phyloP scores from a whole-genome alignment of 208 protist species.

The Cochliopodium minus region DNA sequence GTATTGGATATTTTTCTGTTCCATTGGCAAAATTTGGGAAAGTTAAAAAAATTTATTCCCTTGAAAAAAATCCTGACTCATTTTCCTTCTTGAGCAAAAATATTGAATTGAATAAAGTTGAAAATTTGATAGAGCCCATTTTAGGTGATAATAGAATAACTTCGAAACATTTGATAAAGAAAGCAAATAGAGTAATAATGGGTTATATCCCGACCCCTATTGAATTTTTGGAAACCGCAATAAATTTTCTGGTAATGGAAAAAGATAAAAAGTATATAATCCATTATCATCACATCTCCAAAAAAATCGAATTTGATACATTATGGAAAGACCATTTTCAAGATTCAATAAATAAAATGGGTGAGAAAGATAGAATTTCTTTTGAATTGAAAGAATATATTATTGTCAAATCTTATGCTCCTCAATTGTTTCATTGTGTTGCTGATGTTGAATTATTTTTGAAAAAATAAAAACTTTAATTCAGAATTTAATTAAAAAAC shows the following conservation, averaged over 20 bases:
- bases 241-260: conserved; percentile 18
- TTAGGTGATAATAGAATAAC: conserved; percentile 59
- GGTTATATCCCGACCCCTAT: conserved; percentile 60
- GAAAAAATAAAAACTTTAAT: too few species aligned
- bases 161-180: conserved; percentile 40
- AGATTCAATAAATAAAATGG: too few species aligned
- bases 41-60: conserved; percentile 39
- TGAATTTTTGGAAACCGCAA: too few species aligned
- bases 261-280: conserved; percentile 28
- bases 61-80: conserved; percentile 65
- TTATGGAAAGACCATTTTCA: conserved; percentile 4
- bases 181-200: conserved; percentile 64
- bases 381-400: too few species aligned
- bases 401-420: conserved; percentile 16
- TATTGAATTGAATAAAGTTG: conserved; percentile 49
- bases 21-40: conserved; percentile 49
- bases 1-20: conserved; percentile 69
- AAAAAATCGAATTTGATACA: conserved; percentile 22
- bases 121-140: conserved; percentile 36
- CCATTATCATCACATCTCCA: conserved; percentile 63
- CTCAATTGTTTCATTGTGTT: conserved; percentile 17
- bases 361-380: too few species aligned
- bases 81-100: conserved; percentile 50
- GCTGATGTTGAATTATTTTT: conserved; percentile 12
- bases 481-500: too few species aligned